Evolutionary conservation across 805 yeast species (phyloP).

Genomic region (Sungouiella thailandica): DNA sequence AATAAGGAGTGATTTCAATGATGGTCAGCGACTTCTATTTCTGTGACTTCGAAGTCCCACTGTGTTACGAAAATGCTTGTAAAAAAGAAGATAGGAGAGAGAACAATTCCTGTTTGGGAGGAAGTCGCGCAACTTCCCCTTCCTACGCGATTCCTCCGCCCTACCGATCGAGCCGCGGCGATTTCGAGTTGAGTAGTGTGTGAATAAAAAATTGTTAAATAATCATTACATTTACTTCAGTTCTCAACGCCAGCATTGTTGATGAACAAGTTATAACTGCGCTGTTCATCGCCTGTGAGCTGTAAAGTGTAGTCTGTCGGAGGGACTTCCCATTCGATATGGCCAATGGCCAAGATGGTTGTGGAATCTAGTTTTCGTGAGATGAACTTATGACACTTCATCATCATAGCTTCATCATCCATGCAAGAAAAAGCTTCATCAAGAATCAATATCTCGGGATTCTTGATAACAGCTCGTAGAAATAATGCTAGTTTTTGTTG

Average conservation of each 20-base stretch:
- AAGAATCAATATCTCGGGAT: slow-evolving; percentile 72
- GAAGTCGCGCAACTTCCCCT: no score
- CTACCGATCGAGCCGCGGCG: no score
- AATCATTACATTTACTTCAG: no score
- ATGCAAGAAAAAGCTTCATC: slow-evolving; percentile 94
- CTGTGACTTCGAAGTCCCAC: no score
- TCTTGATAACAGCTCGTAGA: slow-evolving; percentile 69
- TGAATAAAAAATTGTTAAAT: no score
- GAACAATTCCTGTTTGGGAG: background rate
- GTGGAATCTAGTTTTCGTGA: slow-evolving; percentile 32
- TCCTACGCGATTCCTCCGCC: no score
- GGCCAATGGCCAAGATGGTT: slow-evolving; percentile 77
- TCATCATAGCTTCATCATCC: slow-evolving; percentile 46
- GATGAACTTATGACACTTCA: slow-evolving; percentile 29
- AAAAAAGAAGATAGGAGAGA: background rate
- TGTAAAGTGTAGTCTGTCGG: slow-evolving; percentile 46
- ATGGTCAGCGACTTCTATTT: no score
- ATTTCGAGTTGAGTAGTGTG: no score
- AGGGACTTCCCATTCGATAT: slow-evolving; percentile 77
- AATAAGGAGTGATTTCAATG: no score
- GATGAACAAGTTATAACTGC: background rate
- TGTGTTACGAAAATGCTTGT: no score
- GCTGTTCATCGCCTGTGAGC: slow-evolving; percentile 25
- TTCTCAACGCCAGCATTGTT: no score
- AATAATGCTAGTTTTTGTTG: slow-evolving; percentile 77